phyloP scores from a whole-genome alignment of 495 filamentous ascomycete genomes.

The Saxispiralis lemnorum region DNA sequence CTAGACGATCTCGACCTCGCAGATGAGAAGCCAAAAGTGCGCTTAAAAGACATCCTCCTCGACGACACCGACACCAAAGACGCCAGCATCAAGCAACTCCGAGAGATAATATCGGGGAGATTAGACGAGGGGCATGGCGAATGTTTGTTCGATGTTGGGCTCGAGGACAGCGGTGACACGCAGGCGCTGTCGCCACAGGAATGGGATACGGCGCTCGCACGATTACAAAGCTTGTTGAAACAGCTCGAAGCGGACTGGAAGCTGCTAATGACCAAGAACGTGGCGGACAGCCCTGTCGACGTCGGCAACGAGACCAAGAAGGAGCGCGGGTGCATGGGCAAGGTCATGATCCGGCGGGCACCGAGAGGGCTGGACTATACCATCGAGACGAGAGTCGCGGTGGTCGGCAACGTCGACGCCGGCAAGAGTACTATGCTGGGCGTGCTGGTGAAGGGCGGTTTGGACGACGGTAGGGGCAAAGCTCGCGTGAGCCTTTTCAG shows the following conservation, averaged over 20 bases:
- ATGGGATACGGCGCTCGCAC: slow-evolving; percentile 56
- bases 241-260: slow-evolving; percentile 54
- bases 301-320: slow-evolving; percentile 43
- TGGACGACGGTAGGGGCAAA: slow-evolving; percentile 89
- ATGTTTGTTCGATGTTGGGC: slow-evolving; percentile 76
- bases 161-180: slow-evolving; percentile 82
- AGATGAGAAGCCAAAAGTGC: slow-evolving; percentile 49
- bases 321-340: slow-evolving; percentile 56
- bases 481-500: slow-evolving; percentile 92
- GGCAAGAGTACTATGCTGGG: slow-evolving; percentile 95
- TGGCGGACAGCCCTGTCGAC: slow-evolving; percentile 55
- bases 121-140: slow-evolving; percentile 80
- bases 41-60: slow-evolving; percentile 62
- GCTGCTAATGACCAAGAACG: slow-evolving; percentile 71
- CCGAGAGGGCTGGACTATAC: slow-evolving; percentile 65
- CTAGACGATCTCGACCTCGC: slow-evolving; percentile 70
- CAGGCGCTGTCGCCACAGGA: slow-evolving; percentile 67
- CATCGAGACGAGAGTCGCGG: slow-evolving; percentile 90
- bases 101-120: slow-evolving; percentile 42
- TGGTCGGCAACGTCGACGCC: slow-evolving; percentile 92
- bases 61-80: slow-evolving; percentile 40
- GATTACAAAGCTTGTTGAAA: slow-evolving; percentile 47
- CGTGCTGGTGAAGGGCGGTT: slow-evolving; percentile 83
- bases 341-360: slow-evolving; percentile 60
- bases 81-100: slow-evolving; percentile 42